Percentiles rank a stretch among this genome's conserved stretches.
These are phyloP conservation scores for Ophiorrhiza pumila DNA, from an alignment of 257 asterid genomes.

Conservation along the genomic window DNA sequence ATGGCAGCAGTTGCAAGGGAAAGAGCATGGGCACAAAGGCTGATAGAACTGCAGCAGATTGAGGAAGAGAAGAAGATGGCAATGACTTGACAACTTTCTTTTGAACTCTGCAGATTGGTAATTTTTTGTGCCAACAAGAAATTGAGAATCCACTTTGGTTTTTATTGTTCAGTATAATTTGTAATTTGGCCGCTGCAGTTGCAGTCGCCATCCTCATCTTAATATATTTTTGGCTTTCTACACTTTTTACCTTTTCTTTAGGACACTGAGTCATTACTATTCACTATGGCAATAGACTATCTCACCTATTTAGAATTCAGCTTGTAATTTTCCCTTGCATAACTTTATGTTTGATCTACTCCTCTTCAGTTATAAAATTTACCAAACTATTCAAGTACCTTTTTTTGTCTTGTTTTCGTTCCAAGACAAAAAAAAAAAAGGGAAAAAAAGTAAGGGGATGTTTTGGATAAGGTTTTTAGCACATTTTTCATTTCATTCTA, in stretches of 20 bases:
- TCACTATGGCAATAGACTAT: too few relatives aligned
- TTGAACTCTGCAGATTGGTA: not conserved
- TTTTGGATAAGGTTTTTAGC: too few relatives aligned
- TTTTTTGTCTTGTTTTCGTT: too few relatives aligned
- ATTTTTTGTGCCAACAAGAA: not conserved
- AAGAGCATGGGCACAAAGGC: slow-evolving; percentile 84
- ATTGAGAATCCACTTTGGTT: not conserved
- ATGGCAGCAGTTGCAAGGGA: slow-evolving; percentile 98
- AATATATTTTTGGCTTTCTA: not conserved
- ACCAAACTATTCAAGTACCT: too few relatives aligned
- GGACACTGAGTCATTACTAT: not conserved
- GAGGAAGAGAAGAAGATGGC: slow-evolving; percentile 73
- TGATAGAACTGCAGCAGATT: slow-evolving; percentile 65
- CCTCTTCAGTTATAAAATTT: too few relatives aligned
- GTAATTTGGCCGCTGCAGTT: not conserved
- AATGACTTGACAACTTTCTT: slow-evolving; percentile 27
- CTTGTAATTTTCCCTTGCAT: too few relatives aligned
- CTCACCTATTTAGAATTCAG: too few relatives aligned
- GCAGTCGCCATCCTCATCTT: not conserved
- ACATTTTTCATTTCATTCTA: too few relatives aligned
- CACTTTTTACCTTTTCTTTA: not conserved
- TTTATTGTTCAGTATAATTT: slow-evolving; percentile 5
- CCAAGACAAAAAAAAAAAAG: too few relatives aligned
- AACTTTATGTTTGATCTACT: too few relatives aligned
- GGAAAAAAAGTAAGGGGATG: too few relatives aligned